Conservation (phyloP, 2,329 filamentous ascomycete genomes). For the Botryotinia convoluta region DNA sequence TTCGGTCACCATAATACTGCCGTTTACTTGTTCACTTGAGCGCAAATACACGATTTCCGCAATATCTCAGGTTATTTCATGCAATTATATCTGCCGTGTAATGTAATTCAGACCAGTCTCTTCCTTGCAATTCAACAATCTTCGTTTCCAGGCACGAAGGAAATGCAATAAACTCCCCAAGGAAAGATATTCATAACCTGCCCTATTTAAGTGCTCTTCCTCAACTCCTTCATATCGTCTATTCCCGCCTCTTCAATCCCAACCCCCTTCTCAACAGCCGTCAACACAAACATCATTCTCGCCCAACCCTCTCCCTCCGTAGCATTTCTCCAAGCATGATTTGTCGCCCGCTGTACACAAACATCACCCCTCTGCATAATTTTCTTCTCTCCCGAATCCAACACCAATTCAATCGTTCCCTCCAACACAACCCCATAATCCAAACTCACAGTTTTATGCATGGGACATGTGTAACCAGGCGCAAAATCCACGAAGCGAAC, state of each 20-base stretch:
- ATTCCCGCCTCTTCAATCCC: constrained; percentile 26
- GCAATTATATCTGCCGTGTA: neutral
- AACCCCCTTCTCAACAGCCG: constrained; percentile 21
- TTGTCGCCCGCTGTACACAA: constrained; percentile 45
- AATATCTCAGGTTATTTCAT: neutral
- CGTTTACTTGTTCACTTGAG: neutral
- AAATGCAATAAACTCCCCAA: neutral
- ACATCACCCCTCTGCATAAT: constrained; percentile 43
- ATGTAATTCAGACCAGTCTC: neutral
- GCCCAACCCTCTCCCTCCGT: constrained; percentile 28
- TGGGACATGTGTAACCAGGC: constrained; percentile 34
- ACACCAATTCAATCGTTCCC: constrained; percentile 42
- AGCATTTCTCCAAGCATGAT: constrained; percentile 44
- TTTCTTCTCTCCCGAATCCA: constrained; percentile 44
- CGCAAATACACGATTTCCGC: neutral
- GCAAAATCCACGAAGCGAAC: constrained; percentile 33
- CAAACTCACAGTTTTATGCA: constrained; percentile 45
- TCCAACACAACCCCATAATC: constrained; percentile 45
- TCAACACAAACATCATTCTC: constrained; percentile 34
- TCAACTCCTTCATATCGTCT: constrained; percentile 18
- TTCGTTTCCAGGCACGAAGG: neutral
- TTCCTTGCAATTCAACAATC: fast-evolving
- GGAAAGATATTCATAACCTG: fast-evolving
- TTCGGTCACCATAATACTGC: neutral
- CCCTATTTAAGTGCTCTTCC: neutral